phyloP scores from a whole-genome alignment of 2,329 filamentous ascomycete species.

The Pestalotiopsis sp. region DNA sequence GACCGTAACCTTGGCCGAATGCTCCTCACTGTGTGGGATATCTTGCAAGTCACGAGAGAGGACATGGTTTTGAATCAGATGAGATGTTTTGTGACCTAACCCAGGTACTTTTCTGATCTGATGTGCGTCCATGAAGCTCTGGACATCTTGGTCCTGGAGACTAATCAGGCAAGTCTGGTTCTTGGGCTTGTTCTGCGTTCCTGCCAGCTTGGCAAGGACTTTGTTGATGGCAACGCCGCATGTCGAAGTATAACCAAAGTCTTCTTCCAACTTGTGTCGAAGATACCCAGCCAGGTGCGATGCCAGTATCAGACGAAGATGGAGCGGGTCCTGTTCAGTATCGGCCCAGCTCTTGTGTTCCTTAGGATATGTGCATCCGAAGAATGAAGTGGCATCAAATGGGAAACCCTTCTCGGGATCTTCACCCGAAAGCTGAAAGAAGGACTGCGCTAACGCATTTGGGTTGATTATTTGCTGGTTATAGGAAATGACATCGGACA shows the following conservation, averaged over 20 bases:
- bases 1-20: slow-evolving; percentile 58
- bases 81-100: slow-evolving; percentile 79
- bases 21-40: slow-evolving; percentile 38
- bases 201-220: slow-evolving; percentile 80
- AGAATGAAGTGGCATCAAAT: slow-evolving; percentile 72
- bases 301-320: slow-evolving; percentile 70
- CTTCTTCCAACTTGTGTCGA: slow-evolving; percentile 70
- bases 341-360: slow-evolving; percentile 16
- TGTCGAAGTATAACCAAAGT: slow-evolving; percentile 84
- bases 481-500: slow-evolving; percentile 84
- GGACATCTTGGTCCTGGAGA: slow-evolving; percentile 58
- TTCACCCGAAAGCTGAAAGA: slow-evolving; percentile 74
- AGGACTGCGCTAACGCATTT: slow-evolving; percentile 67
- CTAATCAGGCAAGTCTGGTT: slow-evolving; percentile 84
- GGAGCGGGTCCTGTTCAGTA: slow-evolving; percentile 40
- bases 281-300: slow-evolving; percentile 81
- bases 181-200: slow-evolving; percentile 82
- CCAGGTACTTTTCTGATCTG: slow-evolving; percentile 82
- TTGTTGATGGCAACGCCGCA: slow-evolving; percentile 90
- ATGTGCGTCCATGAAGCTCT: slow-evolving; percentile 73
- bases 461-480: slow-evolving; percentile 74
- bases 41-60: slow-evolving; percentile 32
- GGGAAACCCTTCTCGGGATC: slow-evolving; percentile 81
- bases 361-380: slow-evolving; percentile 56
- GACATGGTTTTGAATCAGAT: slow-evolving; percentile 66